Conservation (phyloP, 345 rosid species). For the Citrus maxima region DNA sequence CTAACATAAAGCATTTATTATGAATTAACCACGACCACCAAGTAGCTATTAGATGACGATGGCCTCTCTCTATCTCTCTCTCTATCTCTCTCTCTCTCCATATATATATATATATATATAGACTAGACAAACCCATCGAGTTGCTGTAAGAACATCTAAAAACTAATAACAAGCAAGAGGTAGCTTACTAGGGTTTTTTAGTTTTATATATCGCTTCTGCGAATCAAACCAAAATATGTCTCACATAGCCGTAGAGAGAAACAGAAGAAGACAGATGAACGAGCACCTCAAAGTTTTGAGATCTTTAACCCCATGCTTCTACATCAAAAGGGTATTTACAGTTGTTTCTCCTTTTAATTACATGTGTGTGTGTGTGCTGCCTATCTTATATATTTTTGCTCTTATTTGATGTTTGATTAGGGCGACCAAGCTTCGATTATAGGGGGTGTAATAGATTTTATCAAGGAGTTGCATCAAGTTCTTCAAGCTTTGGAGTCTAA, state of each 20-base stretch:
- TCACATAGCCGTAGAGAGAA: conserved; percentile 88
- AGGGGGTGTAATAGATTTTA: conserved; percentile 88
- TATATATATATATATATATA: too few relatives aligned
- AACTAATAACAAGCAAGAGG: neutral
- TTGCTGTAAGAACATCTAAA: neutral
- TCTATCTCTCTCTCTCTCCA: conserved; percentile 10
- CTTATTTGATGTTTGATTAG: conserved; percentile 24
- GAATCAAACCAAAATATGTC: conserved; percentile 39
- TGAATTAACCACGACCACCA: neutral
- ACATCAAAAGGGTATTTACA: conserved; percentile 71
- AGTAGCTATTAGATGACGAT: neutral
- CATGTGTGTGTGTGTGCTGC: neutral
- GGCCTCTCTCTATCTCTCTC: neutral
- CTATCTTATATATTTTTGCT: neutral
- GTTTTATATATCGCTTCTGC: too few relatives aligned
- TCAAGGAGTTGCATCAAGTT: conserved; percentile 86
- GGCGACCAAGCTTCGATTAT: conserved; percentile 97
- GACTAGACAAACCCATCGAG: neutral
- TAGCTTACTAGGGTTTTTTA: neutral
- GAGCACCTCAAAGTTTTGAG: conserved; percentile 86
- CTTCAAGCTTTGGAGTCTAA: conserved; percentile 78
- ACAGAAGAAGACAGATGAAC: conserved; percentile 93
- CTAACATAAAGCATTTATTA: conserved; percentile 50
- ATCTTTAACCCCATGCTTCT: conserved; percentile 90
- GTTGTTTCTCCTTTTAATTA: neutral